Evolutionary conservation across 208 protist genomes (phyloP).

Genomic region (Trypanosoma platydactyli): DNA sequence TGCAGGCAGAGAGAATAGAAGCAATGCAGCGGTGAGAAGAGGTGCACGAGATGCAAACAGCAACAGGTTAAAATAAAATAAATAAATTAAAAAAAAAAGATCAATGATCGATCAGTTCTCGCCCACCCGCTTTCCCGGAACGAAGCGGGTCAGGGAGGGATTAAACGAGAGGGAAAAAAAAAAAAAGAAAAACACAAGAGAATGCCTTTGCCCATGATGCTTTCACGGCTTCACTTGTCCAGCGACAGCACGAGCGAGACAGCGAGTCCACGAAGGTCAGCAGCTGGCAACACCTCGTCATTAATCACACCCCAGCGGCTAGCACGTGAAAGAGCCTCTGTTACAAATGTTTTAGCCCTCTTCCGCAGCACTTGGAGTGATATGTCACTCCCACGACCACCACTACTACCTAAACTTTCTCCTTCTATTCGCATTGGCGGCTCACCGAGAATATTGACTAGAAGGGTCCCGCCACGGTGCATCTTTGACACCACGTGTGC

Average conservation of each 20-base stretch:
- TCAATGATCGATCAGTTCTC: not conserved
- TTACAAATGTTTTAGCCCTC: not conserved
- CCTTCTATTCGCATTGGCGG: not conserved
- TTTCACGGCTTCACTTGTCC: conserved; percentile 24
- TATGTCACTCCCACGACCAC: not conserved
- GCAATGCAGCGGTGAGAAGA: no score
- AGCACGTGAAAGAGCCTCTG: conserved; percentile 17
- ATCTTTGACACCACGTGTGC: conserved; percentile 25
- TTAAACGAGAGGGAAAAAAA: not conserved
- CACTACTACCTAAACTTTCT: not conserved
- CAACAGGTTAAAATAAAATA: not conserved
- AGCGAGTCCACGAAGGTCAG: conserved; percentile 56
- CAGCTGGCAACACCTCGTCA: conserved; percentile 69
- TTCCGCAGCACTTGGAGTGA: not conserved
- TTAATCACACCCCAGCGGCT: conserved; percentile 63
- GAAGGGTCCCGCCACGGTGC: conserved; percentile 13
- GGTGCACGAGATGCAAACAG: not conserved
- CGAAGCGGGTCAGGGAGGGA: no score
- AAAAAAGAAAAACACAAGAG: not conserved
- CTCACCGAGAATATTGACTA: conserved; percentile 18
- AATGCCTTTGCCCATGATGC: not conserved
- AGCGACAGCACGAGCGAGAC: conserved; percentile 59
- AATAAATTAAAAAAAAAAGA: conserved; percentile 8
- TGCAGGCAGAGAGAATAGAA: no score
- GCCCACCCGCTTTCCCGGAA: not conserved